A percentile compares a stretch with the other conserved stretches of the same genome.
phyloP scores from a whole-genome alignment of 2,329 filamentous ascomycete genomes.

The Lachnellula hyalina region DNA sequence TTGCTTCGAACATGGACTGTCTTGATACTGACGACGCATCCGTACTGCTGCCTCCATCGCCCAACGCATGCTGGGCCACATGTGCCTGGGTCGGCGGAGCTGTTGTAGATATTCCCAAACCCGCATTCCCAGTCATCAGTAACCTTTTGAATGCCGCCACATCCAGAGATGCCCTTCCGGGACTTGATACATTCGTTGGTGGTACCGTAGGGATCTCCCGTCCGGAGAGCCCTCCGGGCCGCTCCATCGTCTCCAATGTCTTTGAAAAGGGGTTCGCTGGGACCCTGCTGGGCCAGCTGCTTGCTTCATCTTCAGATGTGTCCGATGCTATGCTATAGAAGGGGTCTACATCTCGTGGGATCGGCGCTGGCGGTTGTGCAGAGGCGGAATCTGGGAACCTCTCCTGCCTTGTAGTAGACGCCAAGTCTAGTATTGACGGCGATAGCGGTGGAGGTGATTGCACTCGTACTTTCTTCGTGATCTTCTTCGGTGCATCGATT shows the following conservation, averaged over 20 bases:
- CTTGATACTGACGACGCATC: conserved; percentile 55
- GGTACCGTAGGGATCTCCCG: conserved; percentile 12
- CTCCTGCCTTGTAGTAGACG: conserved; percentile 30
- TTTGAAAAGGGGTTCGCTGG: conserved; percentile 53
- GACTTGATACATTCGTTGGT: conserved; percentile 21
- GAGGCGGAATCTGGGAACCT: conserved; percentile 14
- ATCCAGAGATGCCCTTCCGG: conserved; percentile 50
- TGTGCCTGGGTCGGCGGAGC: conserved; percentile 26
- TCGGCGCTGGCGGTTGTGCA: conserved; percentile 25
- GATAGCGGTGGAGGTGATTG: conserved; percentile 57
- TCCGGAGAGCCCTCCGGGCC: conserved; percentile 26
- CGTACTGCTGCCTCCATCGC: conserved; percentile 45
- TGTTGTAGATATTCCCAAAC: conserved; percentile 28
- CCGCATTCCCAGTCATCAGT: conserved; percentile 65
- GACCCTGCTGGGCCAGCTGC: conserved; percentile 21
- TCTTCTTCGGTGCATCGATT: conserved; percentile 21
- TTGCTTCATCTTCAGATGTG: conserved; percentile 24
- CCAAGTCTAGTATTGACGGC: conserved; percentile 45
- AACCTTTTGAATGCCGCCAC: conserved; percentile 74
- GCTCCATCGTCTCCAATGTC: conserved; percentile 48
- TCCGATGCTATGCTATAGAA: conserved; percentile 31
- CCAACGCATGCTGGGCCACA: conserved; percentile 24
- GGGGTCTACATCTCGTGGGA: conserved; percentile 30
- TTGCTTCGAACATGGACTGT: conserved; percentile 52
- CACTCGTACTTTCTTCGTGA: conserved; percentile 59